Percentiles rank a stretch among this genome's conserved stretches.
These are phyloP conservation scores for Diaporthe longicolla DNA, from an alignment of 2,329 filamentous ascomycete genomes.

Conservation along the genomic window DNA sequence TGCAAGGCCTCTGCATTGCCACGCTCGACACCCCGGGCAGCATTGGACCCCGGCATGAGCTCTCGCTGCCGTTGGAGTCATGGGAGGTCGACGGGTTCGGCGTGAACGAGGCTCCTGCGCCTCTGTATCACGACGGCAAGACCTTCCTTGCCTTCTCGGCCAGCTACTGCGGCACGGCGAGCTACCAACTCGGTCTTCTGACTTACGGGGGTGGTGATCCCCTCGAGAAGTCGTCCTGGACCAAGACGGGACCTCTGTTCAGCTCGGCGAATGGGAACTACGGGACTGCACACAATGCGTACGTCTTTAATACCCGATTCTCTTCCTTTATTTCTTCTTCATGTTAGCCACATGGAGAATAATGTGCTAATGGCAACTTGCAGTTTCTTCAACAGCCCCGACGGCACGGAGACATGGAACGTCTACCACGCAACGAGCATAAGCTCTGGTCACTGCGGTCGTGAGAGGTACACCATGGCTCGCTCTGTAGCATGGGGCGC, in stretches of 20 bases:
- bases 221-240: conserved; percentile 38
- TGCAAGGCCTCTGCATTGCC: conserved; percentile 42
- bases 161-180: conserved; percentile 42
- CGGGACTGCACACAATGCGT: conserved; percentile 43
- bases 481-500: background rate
- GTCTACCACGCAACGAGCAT: conserved; percentile 18
- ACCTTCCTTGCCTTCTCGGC: conserved; percentile 43
- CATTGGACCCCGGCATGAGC: conserved; percentile 41
- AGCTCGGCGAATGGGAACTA: conserved; percentile 43
- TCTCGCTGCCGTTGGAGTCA: conserved; percentile 41
- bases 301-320: rapidly evolving
- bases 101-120: conserved; percentile 26
- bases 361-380: background rate
- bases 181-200: conserved; percentile 42
- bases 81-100: conserved; percentile 38
- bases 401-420: conserved; percentile 32
- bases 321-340: background rate
- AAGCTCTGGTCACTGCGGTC: conserved; percentile 2
- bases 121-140: conserved; percentile 41
- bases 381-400: conserved; percentile 41
- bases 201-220: conserved; percentile 41
- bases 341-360: too few relatives aligned
- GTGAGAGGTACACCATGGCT: conserved; percentile 16
- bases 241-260: conserved; percentile 40
- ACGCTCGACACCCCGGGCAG: conserved; percentile 39